Evolutionary conservation across 345 rosid species (phyloP), one percentile per base, ranked within the genome.

Genomic region (Gossypium thurberi): DNA sequence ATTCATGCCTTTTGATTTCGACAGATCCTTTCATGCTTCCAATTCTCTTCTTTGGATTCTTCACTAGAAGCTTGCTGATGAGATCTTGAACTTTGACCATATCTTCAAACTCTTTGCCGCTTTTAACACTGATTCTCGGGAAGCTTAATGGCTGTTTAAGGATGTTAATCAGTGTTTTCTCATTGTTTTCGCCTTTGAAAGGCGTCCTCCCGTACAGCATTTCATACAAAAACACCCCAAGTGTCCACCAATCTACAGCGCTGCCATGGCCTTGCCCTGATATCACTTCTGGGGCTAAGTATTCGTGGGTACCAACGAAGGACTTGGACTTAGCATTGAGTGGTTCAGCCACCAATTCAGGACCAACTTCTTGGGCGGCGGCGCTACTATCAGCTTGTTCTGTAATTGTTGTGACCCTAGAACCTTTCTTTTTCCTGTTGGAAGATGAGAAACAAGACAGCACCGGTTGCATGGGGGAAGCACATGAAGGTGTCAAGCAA

Each of bases 241-340:
- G 78, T 0, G 98, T 90, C 98, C 98, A 94, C 98, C 98, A 94
- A 70, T 94, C 98, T 59, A 94, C 98, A 1, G 92, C 97, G 60
- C 93, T 86, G 14, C 98, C 98, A 76, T 94, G 98, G 11, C 97
- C 98, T 81, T 92, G 95, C 10, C 97, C 98, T 42, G 98, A 91
- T 21, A 94, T 94, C 52, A 94, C 96, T 76, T 94, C 97, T 10
- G 98, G 98, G 2, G 97, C 98, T 33, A 94, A 82, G 84, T 91
- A 91, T 86, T 94, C 98, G 81, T 94, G 97, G 37, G 98, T 94
- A 3, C 97, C 98, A 0, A 94, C 97, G 15, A 94, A 94, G 1
- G 97, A 91, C 74, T 85, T 90, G 8, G 98, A 94, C 44, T 87
- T 79, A 21, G 94, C 93, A 6, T 84, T 83, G 69, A 88, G 81